A percentile compares a stretch with the other conserved stretches of the same genome.
Conservation (phyloP, 139 green algal genomes). For the Picochlorum sp. region DNA sequence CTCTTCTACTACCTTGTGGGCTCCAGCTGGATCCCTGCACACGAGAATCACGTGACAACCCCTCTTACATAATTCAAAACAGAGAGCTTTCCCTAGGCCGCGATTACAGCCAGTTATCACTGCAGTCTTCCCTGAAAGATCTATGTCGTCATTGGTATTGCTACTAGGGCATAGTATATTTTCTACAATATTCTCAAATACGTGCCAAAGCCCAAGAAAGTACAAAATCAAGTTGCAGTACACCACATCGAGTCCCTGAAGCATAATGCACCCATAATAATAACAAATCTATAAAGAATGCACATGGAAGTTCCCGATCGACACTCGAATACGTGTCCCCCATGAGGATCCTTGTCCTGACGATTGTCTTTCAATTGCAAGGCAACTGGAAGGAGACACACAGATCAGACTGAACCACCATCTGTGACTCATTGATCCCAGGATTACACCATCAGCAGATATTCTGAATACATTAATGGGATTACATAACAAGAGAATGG, state of each 20-base stretch:
- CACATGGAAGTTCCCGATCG: too few species aligned
- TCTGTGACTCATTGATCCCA: too few species aligned
- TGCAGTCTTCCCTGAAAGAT: background rate
- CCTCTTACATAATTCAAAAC: slow-evolving; percentile 12
- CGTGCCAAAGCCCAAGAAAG: background rate
- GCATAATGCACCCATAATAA: too few species aligned
- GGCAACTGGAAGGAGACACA: too few species aligned
- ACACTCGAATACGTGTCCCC: too few species aligned
- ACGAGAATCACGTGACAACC: slow-evolving; percentile 35
- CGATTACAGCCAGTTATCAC: slow-evolving; percentile 31
- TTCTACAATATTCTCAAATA: background rate
- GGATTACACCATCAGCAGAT: too few species aligned
- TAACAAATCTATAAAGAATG: too few species aligned
- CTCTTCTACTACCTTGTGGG: slow-evolving; percentile 8
- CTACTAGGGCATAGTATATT: background rate
- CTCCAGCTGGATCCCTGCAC: slow-evolving; percentile 7
- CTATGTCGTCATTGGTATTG: background rate
- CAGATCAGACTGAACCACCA: too few species aligned
- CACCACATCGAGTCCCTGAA: background rate
- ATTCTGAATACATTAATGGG: too few species aligned
- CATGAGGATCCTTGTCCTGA: too few species aligned
- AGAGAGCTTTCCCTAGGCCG: slow-evolving; percentile 33
- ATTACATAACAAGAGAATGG: too few species aligned
- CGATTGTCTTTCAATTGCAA: too few species aligned
- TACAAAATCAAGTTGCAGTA: background rate